phyloP scores from a whole-genome alignment of 148 eudicot genomes.

The Mesembryanthemum crystallinum region DNA sequence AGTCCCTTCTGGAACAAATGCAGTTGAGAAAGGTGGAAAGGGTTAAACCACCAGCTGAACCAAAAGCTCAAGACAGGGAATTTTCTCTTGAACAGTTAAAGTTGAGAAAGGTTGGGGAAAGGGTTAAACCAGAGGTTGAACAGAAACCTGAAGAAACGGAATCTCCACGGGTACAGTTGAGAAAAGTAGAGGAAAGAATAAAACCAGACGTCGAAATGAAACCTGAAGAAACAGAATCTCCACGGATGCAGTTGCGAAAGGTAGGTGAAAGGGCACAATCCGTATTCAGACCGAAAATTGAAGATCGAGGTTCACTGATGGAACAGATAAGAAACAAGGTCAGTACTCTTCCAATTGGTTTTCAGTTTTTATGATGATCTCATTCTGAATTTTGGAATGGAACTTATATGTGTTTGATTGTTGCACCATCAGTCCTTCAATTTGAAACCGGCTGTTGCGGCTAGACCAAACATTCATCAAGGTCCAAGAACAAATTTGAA shows the following conservation, averaged over 20 bases:
- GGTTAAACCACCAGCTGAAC: constrained; percentile 39
- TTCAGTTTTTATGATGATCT: background rate
- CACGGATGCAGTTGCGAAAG: constrained; percentile 39
- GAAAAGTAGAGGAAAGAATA: constrained; percentile 66
- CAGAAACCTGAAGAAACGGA: constrained; percentile 59
- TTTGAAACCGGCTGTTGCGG: constrained; percentile 64
- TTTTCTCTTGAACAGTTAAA: constrained; percentile 47
- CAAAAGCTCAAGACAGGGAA: constrained; percentile 62
- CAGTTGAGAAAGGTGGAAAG: constrained; percentile 70
- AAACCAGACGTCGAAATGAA: constrained; percentile 35
- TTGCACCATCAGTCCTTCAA: constrained; percentile 59
- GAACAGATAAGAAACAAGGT: constrained; percentile 92
- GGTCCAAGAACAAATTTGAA: constrained; percentile 84
- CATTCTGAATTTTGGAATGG: background rate
- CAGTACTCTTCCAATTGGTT: background rate
- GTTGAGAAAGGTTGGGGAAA: constrained; percentile 59
- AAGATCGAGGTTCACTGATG: constrained; percentile 55
- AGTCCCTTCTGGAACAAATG: constrained; percentile 45
- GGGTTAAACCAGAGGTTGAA: constrained; percentile 45
- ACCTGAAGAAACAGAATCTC: constrained; percentile 32
- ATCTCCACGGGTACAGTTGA: constrained; percentile 57
- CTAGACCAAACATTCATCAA: constrained; percentile 82
- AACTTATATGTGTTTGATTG: constrained; percentile 11
- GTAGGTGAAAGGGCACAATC: constrained; percentile 44
- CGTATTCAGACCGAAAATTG: constrained; percentile 31